Evolutionary conservation across 1,284 basidiomycete species (phyloP), one percentile per base, ranked within the genome.

Genomic region (Puccinia novopanici): DNA sequence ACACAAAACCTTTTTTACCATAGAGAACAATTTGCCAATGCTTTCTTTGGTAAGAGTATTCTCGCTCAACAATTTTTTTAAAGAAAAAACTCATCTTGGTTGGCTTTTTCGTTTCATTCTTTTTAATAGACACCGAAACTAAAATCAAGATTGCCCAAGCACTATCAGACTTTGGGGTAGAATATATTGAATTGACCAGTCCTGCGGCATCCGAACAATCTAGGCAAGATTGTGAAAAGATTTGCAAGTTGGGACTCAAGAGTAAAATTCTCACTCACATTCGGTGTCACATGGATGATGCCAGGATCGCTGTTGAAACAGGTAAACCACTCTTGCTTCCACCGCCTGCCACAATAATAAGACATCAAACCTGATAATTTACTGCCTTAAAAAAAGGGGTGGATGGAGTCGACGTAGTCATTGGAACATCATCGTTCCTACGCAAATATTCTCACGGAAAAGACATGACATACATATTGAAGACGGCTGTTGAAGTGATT

Each of bases 391-490:
- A 57, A 13, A 82, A 63, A 93, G 93, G 93, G 86, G 96, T 99
- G 73, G 95, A 99, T 86, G 97, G 97, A 87, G 97, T 99, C 83
- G 97, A 99, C 86, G 95, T 99, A 84, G 97, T 99, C 86, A 99
- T 99, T 84, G 97, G 97, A 75, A 99, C 97, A 2, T 98, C 95
- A 61, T 98, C 95, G 80, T 99, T 98, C 91, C 91, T 99, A 80
- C 92, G 97, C 83, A 95, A 99, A 88, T 98, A 96, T 89, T 98
- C 96, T 63, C 97, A 99, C 87, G 97, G 97, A 85, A 99, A 99
- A 91, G 97, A 99, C 87, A 99, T 99, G 94, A 89, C 94, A 76
- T 99, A 98, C 89, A 99, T 99, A 88, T 98, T 97, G 89, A 98
- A 98, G 90, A 83, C 85, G 74, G 87, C 96, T 82, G 95, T 98